phyloP scores from a whole-genome alignment of 805 yeast species.

The Monosporozyma yasuniensis region DNA sequence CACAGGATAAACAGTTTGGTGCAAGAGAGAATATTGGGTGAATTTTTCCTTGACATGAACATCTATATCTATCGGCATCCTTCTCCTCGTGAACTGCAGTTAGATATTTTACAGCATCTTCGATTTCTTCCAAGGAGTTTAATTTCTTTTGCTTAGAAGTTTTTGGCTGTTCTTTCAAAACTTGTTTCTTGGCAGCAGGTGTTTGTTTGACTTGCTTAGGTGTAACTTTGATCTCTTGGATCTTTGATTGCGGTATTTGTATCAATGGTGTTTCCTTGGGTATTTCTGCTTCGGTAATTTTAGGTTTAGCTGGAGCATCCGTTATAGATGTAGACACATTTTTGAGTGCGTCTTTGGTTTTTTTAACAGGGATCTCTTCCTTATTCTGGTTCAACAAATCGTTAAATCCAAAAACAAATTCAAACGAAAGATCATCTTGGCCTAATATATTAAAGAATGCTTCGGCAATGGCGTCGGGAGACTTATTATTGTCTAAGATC shows the following conservation, averaged over 20 bases:
- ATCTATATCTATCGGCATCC: conserved; percentile 29
- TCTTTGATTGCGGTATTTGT: neutral
- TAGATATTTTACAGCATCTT: conserved; percentile 47
- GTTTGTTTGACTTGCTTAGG: neutral
- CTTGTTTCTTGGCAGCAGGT: neutral
- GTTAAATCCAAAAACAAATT: conserved; percentile 25
- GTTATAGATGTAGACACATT: neutral
- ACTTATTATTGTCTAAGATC: conserved; percentile 12
- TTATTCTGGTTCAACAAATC: conserved; percentile 9
- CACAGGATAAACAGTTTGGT: conserved; percentile 91
- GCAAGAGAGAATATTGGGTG: conserved; percentile 86
- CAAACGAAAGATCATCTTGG: conserved; percentile 25
- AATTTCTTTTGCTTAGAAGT: conserved; percentile 35
- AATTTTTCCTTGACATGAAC: conserved; percentile 79
- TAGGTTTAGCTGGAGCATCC: neutral
- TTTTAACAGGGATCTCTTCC: neutral
- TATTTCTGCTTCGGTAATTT: neutral
- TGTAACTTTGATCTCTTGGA: neutral
- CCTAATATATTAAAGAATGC: conserved; percentile 27
- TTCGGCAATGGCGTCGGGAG: conserved; percentile 23
- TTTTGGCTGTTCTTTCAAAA: neutral
- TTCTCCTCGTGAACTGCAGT: conserved; percentile 32
- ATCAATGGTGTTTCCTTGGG: neutral
- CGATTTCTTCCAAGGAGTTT: conserved; percentile 55
- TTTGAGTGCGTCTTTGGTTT: neutral